Conservation (phyloP, 257 asterid genomes). For the Agastache rugosa region DNA sequence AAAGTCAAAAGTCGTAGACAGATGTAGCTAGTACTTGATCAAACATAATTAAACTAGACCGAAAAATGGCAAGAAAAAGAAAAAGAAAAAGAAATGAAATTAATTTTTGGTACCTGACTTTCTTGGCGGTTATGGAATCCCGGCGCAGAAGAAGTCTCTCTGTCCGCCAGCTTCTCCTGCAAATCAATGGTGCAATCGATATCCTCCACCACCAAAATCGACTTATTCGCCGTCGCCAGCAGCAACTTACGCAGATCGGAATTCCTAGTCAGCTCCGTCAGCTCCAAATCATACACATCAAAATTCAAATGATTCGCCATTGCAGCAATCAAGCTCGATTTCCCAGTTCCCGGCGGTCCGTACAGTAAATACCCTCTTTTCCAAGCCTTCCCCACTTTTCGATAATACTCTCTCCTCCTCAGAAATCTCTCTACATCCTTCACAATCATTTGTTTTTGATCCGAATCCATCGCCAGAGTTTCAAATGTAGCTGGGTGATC, state of each 20-base stretch:
- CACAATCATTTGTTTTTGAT: slow-evolving; percentile 48
- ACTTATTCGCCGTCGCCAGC: slow-evolving; percentile 57
- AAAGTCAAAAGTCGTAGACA: too few species aligned
- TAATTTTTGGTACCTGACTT: slow-evolving; percentile 41
- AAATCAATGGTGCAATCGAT: slow-evolving; percentile 70
- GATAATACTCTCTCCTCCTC: slow-evolving; percentile 58
- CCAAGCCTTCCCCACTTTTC: slow-evolving; percentile 75
- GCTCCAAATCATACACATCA: slow-evolving; percentile 72
- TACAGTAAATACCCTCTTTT: slow-evolving; percentile 76
- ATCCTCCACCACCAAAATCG: slow-evolving; percentile 72
- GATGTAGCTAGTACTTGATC: too few species aligned
- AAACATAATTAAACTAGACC: too few species aligned
- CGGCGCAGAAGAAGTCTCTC: background rate
- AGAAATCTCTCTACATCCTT: slow-evolving; percentile 59
- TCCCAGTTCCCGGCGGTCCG: slow-evolving; percentile 86
- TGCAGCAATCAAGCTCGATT: slow-evolving; percentile 81
- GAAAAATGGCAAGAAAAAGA: too few species aligned
- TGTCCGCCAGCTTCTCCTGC: slow-evolving; percentile 49
- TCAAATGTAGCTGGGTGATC: slow-evolving; percentile 74
- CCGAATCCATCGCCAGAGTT: slow-evolving; percentile 68
- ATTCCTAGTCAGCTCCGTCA: slow-evolving; percentile 55
- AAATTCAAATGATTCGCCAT: slow-evolving; percentile 74
- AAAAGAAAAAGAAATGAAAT: background rate
- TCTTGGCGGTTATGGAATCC: slow-evolving; percentile 25
- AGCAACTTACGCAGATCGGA: slow-evolving; percentile 59